Base-by-base conservation (phyloP, 2,329 filamentous ascomycete species). In the Claviceps maximensis region DNA sequence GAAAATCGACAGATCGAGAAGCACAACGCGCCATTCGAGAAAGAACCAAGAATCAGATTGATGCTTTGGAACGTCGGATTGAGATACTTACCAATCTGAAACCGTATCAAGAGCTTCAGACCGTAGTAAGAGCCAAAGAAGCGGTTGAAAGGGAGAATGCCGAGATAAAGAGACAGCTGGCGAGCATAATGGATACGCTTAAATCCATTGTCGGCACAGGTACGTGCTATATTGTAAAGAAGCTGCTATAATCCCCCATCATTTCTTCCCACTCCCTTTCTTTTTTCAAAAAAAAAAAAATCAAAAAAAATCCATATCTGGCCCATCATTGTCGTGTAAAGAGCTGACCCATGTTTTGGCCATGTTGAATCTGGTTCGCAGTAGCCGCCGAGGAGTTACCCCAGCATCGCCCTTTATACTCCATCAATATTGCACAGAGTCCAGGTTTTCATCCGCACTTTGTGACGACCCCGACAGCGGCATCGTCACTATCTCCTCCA, bases 11-110 rank as follows among this genome's bases (percentile, higher is more conserved):
- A 78, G 88, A 94, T 65, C 83, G 88, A 54, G 87, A 94, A 67
- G 89, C 88, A 31, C 88, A 95, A 66, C 79, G 88, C 49, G 87
- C 87, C 41, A 93, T 94, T 55, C 78, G 88, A 44, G 86, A 91
- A 70, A 80, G 88, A 53, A 93, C 87, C 29, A 88, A 84, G 69
- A 79, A 82, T 54, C 85, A 87, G 66, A 93, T 93, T 59, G 86
- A 91, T 64, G 72, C 70, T 7, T 73, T 93, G 55, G 86, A 93
- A 66, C 75, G 75, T 55, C 77, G 80, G 56, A 89, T 94, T 56
- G 75, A 78, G 53, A 86, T 91, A 57, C 75, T 94, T 59, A 87
- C 86, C 54, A 84, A 78, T 54, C 85, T 89, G 69, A 83, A 90
- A 66, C 87, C 88, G 0, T 90, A 89, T 61, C 83, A 87, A 64